phyloP scores from a whole-genome alignment of 306 rosid species.

The Vachellia pachyceras region DNA sequence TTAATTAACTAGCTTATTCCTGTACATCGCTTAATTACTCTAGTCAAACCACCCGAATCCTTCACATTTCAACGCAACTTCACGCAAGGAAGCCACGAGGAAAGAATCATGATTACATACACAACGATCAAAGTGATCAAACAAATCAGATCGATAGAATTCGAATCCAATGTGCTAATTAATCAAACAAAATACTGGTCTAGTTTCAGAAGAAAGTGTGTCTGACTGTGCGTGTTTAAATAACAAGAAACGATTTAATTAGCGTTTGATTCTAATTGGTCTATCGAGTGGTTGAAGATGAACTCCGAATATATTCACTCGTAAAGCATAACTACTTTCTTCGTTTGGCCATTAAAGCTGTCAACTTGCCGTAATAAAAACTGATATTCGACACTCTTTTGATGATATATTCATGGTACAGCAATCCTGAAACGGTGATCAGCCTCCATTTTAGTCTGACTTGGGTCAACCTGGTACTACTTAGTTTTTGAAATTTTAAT shows the following conservation, averaged over 20 bases:
- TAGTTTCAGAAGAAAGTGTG: background rate
- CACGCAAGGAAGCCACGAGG: constrained; percentile 12
- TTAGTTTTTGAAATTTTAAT: too few relatives aligned
- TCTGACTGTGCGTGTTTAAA: background rate
- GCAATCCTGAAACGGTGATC: too few relatives aligned
- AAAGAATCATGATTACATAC: constrained; percentile 8
- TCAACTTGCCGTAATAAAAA: background rate
- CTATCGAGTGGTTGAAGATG: background rate
- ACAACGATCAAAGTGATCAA: background rate
- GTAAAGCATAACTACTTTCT: background rate
- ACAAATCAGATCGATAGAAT: constrained; percentile 11
- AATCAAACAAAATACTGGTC: background rate
- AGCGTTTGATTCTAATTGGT: background rate
- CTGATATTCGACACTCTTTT: background rate
- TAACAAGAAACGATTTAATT: background rate
- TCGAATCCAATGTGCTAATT: constrained; percentile 12
- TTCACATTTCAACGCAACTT: constrained; percentile 18
- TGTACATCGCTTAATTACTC: background rate
- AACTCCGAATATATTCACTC: background rate
- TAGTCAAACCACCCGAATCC: constrained; percentile 7
- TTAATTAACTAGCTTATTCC: background rate
- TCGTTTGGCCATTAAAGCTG: background rate
- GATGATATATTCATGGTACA: too few relatives aligned
- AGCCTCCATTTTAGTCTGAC: too few relatives aligned
- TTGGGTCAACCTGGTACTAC: too few relatives aligned